phyloP scores from a whole-genome alignment of 225 moss, liverwort and hornwort species.

The Marchantia polymorpha region DNA sequence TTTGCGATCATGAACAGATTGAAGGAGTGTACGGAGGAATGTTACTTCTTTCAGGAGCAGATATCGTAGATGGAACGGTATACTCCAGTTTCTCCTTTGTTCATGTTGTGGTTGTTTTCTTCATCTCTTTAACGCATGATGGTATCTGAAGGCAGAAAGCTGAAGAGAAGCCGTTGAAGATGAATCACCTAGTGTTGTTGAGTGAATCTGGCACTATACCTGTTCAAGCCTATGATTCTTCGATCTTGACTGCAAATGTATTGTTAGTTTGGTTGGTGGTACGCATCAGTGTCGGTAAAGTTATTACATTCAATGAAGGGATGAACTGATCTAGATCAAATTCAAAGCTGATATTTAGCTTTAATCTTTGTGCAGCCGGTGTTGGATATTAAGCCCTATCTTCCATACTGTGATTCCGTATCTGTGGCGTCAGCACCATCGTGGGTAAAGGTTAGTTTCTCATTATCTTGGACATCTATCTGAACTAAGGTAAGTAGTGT shows the following conservation, averaged over 20 bases:
- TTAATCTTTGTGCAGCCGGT: constrained; percentile 64
- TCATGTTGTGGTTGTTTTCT: not conserved
- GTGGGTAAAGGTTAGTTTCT: constrained; percentile 72
- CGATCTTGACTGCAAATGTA: not conserved
- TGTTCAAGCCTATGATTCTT: not conserved
- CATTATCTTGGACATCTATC: not conserved
- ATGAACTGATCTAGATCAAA: not conserved
- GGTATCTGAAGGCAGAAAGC: too few relatives aligned
- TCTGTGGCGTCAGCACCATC: constrained; percentile 65
- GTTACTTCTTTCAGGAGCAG: constrained; percentile 87
- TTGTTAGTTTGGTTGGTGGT: too few relatives aligned
- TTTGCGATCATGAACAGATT: constrained; percentile 37
- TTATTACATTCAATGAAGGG: too few relatives aligned
- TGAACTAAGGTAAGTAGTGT: not conserved
- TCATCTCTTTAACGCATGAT: too few relatives aligned
- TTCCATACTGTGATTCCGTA: constrained; percentile 85
- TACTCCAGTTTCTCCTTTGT: not conserved
- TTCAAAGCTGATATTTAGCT: not conserved
- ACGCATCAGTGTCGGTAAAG: too few relatives aligned
- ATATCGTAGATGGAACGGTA: constrained; percentile 98
- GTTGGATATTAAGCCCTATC: constrained; percentile 92
- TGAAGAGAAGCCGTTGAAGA: too few relatives aligned
- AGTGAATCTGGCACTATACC: not conserved
- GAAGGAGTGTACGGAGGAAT: constrained; percentile 87
- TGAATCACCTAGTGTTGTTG: too few relatives aligned